Conservation (phyloP, 2,329 filamentous ascomycete species). For the Microcera coccophila region DNA sequence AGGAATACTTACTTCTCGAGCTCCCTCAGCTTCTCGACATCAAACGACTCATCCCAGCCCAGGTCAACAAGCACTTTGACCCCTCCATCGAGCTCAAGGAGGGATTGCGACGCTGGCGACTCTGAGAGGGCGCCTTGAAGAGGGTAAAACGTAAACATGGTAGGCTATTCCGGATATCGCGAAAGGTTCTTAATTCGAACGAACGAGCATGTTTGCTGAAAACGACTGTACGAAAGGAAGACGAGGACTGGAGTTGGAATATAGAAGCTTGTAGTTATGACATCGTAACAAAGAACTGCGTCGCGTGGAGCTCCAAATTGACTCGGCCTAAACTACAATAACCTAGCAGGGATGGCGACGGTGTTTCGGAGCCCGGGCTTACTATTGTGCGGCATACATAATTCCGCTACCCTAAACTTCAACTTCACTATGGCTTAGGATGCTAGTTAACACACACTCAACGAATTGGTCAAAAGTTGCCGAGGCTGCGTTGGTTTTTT, state of each 20-base stretch:
- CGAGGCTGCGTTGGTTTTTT: no score
- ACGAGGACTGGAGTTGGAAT: neutral
- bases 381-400: neutral
- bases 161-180: slow-evolving; percentile 19
- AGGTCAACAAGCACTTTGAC: slow-evolving; percentile 94
- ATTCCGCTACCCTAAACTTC: no score
- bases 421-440: no score
- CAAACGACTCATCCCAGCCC: slow-evolving; percentile 92
- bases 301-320: slow-evolving; percentile 17
- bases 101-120: slow-evolving; percentile 85
- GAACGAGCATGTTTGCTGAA: slow-evolving; percentile 18
- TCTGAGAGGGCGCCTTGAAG: slow-evolving; percentile 86
- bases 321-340: neutral
- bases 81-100: slow-evolving; percentile 92
- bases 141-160: slow-evolving; percentile 95
- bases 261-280: slow-evolving; percentile 15
- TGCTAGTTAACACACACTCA: no score
- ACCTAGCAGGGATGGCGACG: neutral
- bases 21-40: slow-evolving; percentile 74
- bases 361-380: neutral
- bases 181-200: slow-evolving; percentile 16
- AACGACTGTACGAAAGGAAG: slow-evolving; percentile 2
- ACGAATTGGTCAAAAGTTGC: no score
- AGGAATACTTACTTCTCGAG: slow-evolving; percentile 70
- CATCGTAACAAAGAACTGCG: slow-evolving; percentile 21